A percentile compares a stretch with the other conserved stretches of the same genome.
Conservation (phyloP, 768 basidiomycete species). For the Lentinula lateritia region DNA sequence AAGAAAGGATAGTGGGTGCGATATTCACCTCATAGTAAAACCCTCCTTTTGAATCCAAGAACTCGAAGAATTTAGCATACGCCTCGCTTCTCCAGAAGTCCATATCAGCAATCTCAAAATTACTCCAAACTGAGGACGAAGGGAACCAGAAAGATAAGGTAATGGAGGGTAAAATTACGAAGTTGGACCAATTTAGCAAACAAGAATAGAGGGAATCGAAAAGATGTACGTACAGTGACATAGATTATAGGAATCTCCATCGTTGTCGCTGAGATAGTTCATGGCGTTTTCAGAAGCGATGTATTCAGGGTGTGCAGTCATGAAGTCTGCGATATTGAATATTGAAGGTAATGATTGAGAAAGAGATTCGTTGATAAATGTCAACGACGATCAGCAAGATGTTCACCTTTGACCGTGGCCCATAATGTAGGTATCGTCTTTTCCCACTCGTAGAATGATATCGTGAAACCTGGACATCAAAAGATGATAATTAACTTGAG, state of each 20-base stretch:
- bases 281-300: conserved; percentile 57
- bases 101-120: conserved; percentile 51
- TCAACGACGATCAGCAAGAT: conserved; percentile 3
- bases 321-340: conserved; percentile 43
- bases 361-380: neutral
- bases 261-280: conserved; percentile 62
- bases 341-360: neutral
- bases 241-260: conserved; percentile 67
- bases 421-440: conserved; percentile 79
- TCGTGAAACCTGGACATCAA: conserved; percentile 52
- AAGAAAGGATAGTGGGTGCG: conserved; percentile 29
- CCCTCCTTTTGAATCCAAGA: conserved; percentile 56
- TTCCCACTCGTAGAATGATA: conserved; percentile 70
- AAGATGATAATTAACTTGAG: conserved; percentile 5
- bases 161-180: neutral
- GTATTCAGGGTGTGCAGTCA: conserved; percentile 46
- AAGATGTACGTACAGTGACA: conserved; percentile 53
- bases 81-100: conserved; percentile 62
- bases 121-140: conserved; percentile 45
- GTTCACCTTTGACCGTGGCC: conserved; percentile 56
- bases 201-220: conserved; percentile 28
- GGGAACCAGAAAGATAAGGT: neutral
- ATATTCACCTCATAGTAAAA: conserved; percentile 60
- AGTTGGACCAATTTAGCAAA: no score
- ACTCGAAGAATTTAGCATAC: conserved; percentile 61